Evolutionary conservation across 768 basidiomycete genomes (phyloP).

Genomic region (Pleurotus sapidus): DNA sequence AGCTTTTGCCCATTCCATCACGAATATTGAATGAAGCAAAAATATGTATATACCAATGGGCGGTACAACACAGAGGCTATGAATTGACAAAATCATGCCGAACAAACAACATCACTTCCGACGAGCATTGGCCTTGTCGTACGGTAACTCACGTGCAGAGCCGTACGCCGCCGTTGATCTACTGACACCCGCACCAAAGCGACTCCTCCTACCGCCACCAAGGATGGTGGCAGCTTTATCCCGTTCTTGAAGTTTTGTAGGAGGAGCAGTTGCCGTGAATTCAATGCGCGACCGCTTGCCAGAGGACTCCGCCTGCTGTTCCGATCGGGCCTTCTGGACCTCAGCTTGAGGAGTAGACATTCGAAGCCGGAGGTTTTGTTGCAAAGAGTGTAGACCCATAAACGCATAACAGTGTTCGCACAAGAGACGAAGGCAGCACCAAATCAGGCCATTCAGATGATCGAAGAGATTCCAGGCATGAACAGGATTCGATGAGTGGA

Average conservation of each 20-base stretch:
- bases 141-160: not conserved
- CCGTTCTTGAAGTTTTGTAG: conserved; percentile 6
- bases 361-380: conserved; percentile 15
- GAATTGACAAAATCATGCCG: too few species aligned
- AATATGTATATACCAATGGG: too few species aligned
- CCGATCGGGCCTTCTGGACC: conserved; percentile 60
- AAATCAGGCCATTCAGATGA: not conserved
- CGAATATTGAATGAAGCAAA: too few species aligned
- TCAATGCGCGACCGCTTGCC: conserved; percentile 62
- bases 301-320: conserved; percentile 53
- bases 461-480: conserved; percentile 20
- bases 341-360: conserved; percentile 43
- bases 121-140: not conserved
- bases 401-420: not conserved
- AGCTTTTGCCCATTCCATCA: too few species aligned
- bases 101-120: not conserved
- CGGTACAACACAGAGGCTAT: too few species aligned
- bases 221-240: conserved; percentile 2
- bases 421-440: not conserved
- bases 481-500: conserved; percentile 11
- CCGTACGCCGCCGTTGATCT: not conserved
- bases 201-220: not conserved
- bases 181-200: not conserved
- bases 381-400: not conserved
- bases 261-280: conserved; percentile 38